phyloP scores from a whole-genome alignment of 2,329 filamentous ascomycete genomes.

The Sarocladiaceae sp. region DNA sequence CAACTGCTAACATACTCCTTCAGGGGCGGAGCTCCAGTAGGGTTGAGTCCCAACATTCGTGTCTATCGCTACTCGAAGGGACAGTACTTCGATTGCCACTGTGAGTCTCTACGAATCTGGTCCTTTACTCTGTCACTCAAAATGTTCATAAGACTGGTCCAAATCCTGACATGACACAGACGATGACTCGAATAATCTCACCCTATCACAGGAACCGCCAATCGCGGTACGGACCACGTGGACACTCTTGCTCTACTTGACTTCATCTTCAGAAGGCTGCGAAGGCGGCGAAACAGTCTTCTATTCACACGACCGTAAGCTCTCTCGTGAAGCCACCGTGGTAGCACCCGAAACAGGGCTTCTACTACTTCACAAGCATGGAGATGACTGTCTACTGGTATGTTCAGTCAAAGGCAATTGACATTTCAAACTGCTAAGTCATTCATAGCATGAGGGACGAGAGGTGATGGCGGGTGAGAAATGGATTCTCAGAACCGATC shows the following conservation, averaged over 20 bases:
- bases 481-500: conserved; percentile 83
- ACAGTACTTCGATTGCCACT: conserved; percentile 91
- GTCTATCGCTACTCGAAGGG: conserved; percentile 83
- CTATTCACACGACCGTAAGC: conserved; percentile 64
- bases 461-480: conserved; percentile 80
- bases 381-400: conserved; percentile 78
- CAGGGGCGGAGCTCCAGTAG: conserved; percentile 81
- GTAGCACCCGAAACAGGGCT: conserved; percentile 79
- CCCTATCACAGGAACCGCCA: conserved; percentile 37
- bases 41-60: conserved; percentile 82
- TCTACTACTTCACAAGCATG: conserved; percentile 82
- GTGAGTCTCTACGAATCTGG: conserved; percentile 42
- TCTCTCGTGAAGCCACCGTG: conserved; percentile 60
- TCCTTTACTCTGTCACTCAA: background rate
- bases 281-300: conserved; percentile 88
- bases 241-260: conserved; percentile 87
- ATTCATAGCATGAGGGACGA: conserved; percentile 67
- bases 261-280: conserved; percentile 69
- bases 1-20: conserved; percentile 19
- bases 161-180: conserved; percentile 44
- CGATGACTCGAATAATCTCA: conserved; percentile 78
- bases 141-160: background rate
- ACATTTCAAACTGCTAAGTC: conserved; percentile 36
- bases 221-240: conserved; percentile 64
- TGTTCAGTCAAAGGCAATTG: conserved; percentile 29